Base-by-base conservation (phyloP, 73 alveolate species). In the Symbiodinium pilosum region DNA sequence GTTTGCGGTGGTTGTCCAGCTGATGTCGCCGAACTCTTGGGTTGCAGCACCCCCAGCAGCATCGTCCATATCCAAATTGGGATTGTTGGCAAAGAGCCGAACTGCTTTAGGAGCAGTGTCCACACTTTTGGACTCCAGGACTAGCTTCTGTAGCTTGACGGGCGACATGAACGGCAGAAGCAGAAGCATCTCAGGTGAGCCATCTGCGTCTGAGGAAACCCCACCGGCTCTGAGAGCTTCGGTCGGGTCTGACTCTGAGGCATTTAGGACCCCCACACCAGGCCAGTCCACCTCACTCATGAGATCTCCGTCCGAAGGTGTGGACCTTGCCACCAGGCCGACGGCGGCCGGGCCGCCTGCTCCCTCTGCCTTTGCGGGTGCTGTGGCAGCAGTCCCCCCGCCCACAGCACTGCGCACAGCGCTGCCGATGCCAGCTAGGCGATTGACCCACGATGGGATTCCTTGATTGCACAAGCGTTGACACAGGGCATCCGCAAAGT, bases 341-440 rank as follows among this genome's bases (percentile, higher is more conserved):
- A 86, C 98, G 2, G 98, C 98, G 11, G 98, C 98, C 24, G 98
- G 98, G 44, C 98, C 98, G 2, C 98, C 98, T 36, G 92, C 98
- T n/a, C 98, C 98, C n/a, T 93, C 98, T 1, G 98, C 98, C 4
- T 64, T 56, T 18, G 97, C 97, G 1, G 89, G 83, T 18, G 86
- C 68, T n/a, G 14, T 39, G 47, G 43, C 30, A 0, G n/a, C 47
- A 3, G 93, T 38, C 32, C 84, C 92, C 7, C 85, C 84, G 41
- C 93, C 98, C 75, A 93, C 98, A 5, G 97, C 97, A 39, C 92
- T 93, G 30, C 98, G 91, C 91, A 93, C 34, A 30, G 98, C 93
- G 44, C 77, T 93, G 51, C 98, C 98, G 28, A 93, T 42, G 98
- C 98, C 98, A 0, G 98, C 98, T 34, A 77, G 26, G 43, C 98